A percentile compares a stretch with the other conserved stretches of the same genome.
phyloP scores from a whole-genome alignment of 2,329 filamentous ascomycete genomes.

The Ramularia endophylla region DNA sequence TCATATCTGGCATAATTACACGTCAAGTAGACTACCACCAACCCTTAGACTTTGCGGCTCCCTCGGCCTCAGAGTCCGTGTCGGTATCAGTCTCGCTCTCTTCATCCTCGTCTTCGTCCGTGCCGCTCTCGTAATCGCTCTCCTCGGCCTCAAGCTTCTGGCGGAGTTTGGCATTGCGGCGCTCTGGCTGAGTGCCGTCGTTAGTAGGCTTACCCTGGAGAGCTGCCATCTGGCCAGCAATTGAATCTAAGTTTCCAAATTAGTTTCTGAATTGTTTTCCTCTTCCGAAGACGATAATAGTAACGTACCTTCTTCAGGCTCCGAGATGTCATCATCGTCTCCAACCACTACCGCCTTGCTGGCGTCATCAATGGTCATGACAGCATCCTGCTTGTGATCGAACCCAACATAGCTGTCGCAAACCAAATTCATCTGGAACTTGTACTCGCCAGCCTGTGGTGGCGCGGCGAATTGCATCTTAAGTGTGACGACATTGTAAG shows the following conservation, averaged over 20 bases:
- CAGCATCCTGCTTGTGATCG: constrained; percentile 86
- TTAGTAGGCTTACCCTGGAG: constrained; percentile 30
- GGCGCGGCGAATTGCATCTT: constrained; percentile 97
- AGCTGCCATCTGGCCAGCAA: constrained; percentile 34
- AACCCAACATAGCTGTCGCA: constrained; percentile 95
- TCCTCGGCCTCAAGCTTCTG: constrained; percentile 29
- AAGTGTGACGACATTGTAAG: constrained; percentile 90
- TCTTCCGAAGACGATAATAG: background rate
- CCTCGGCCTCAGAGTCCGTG: constrained; percentile 73
- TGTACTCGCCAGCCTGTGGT: constrained; percentile 85
- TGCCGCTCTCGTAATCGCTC: constrained; percentile 34
- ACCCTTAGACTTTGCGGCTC: constrained; percentile 13
- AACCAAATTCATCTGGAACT: constrained; percentile 87
- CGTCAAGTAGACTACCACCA: no score
- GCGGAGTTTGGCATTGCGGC: constrained; percentile 5
- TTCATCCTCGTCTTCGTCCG: constrained; percentile 33
- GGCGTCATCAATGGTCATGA: constrained; percentile 80
- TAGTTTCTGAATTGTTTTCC: background rate
- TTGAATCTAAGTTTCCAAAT: constrained; percentile 24
- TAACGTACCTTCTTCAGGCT: constrained; percentile 88
- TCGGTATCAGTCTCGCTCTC: constrained; percentile 54
- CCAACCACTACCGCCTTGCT: constrained; percentile 71
- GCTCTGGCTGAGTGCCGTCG: constrained; percentile 4
- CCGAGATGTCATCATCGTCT: constrained; percentile 84
- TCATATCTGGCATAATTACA: no score